Evolutionary conservation across 306 rosid species (phyloP), one percentile per base, ranked within the genome.

Genomic region (Purshia tridentata): DNA sequence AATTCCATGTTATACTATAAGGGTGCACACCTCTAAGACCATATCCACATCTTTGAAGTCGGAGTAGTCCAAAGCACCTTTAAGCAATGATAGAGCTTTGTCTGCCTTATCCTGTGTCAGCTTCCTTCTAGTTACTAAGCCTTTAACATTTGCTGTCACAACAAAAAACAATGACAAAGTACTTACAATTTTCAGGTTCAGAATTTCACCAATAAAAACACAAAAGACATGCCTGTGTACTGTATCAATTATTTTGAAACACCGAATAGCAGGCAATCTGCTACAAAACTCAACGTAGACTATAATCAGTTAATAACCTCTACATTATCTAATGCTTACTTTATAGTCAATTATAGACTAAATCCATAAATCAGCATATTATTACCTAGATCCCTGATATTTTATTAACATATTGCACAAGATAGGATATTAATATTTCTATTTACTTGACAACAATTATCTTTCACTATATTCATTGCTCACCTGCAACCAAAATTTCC

Each of bases 11-110:
- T 58, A 60, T 4, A 75, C 14, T 0, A 70, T 40, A 70, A 63
- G 53, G 60, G 69, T 57, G 80, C 79, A n/a, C 47, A 91, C 98
- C 99, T 95, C 99, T 78, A 95, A 88, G 77, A 91, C 99, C 89
- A 95, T 66, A 82, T 90, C 98, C 65, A 83, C 91, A 77, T 95
- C 97, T 75, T 80, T 91, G 78, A 91, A 90, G 65, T 88, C 93
- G 15, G 90, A 51, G 82, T 91, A 95, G 83, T 92, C 97, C 70
- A 95, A 74, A 76, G 81, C 90, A 61, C 96, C 99, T 86, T 91
- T 90, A 79, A 91, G 92, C 78, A 81, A 73, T n/a, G 83, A 80
- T 15, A 95, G 84, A 44, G 89, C 77, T 82, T 75, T 78, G 8
- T 84, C 88, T 61, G 87, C 96, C 81, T 87, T 92, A 48, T 87